phyloP scores from a whole-genome alignment of 1,284 basidiomycete species.

The Earliella scabrosa region DNA sequence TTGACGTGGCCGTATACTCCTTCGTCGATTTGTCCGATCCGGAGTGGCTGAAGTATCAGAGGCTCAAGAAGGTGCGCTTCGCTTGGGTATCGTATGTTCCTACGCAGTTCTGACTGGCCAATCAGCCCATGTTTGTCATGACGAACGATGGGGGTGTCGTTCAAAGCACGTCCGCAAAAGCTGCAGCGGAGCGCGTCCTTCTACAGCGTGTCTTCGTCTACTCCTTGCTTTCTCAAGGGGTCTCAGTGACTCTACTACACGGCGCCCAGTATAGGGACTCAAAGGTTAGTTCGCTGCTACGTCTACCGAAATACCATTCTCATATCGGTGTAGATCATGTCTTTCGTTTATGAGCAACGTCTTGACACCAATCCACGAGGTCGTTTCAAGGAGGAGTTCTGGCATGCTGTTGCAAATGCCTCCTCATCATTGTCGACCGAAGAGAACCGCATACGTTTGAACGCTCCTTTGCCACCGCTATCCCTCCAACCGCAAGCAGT shows the following conservation, averaged over 20 bases:
- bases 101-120: conserved; percentile 8
- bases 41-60: conserved; percentile 51
- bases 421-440: conserved; percentile 11
- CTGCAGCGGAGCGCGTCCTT: conserved; percentile 41
- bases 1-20: conserved; percentile 44
- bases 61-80: conserved; percentile 42
- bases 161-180: conserved; percentile 14
- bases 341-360: conserved; percentile 49
- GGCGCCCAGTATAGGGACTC: conserved; percentile 62
- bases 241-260: conserved; percentile 56
- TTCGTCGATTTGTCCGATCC: conserved; percentile 52
- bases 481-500: conserved; percentile 5
- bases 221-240: conserved; percentile 47
- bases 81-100: background rate
- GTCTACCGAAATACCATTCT: no score
- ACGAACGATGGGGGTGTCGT: conserved; percentile 53
- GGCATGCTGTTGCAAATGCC: conserved; percentile 22
- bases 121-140: conserved; percentile 71
- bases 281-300: conserved; percentile 50
- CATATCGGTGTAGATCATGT: conserved; percentile 54
- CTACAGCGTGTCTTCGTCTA: conserved; percentile 54
- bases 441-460: conserved; percentile 13
- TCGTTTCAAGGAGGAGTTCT: conserved; percentile 23
- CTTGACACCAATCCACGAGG: conserved; percentile 25
- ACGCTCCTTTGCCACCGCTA: background rate